Conservation (phyloP, 257 asterid genomes). For the Primulina eburnea region DNA sequence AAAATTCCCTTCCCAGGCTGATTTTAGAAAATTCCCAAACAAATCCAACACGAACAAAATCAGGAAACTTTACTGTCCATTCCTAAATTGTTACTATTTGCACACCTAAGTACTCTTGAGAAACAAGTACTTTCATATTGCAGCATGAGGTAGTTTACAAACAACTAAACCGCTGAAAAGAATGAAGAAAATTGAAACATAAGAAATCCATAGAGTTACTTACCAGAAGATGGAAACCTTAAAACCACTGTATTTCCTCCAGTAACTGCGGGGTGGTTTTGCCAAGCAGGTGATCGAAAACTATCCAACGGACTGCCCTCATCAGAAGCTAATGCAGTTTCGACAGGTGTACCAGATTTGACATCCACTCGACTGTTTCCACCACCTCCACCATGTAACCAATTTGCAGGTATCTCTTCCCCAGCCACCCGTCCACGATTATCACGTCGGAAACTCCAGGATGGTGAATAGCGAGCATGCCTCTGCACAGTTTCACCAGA, state of each 20-base stretch:
- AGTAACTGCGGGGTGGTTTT: slow-evolving; percentile 75
- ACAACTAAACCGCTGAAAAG: neutral
- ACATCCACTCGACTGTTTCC: slow-evolving; percentile 41
- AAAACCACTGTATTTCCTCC: slow-evolving; percentile 42
- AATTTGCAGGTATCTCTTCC: slow-evolving; percentile 72
- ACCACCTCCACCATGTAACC: slow-evolving; percentile 48
- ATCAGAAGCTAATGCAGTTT: slow-evolving; percentile 70
- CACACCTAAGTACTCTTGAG: too few relatives aligned
- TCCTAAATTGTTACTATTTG: neutral
- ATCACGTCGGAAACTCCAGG: slow-evolving; percentile 98
- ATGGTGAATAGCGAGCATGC: slow-evolving; percentile 76
- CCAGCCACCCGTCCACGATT: slow-evolving; percentile 89
- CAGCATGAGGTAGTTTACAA: neutral
- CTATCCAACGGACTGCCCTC: slow-evolving; percentile 83
- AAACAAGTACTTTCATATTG: neutral
- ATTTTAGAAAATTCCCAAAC: neutral
- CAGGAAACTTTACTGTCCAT: neutral
- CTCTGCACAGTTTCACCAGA: slow-evolving; percentile 60
- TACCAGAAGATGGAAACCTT: slow-evolving; percentile 40
- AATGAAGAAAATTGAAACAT: neutral
- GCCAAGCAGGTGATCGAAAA: slow-evolving; percentile 58
- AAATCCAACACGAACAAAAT: neutral
- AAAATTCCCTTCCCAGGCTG: neutral
- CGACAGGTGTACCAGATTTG: slow-evolving; percentile 61
- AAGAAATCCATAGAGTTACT: slow-evolving; percentile 13